A percentile compares a stretch with the other conserved stretches of the same genome.
Evolutionary conservation across 2,329 filamentous ascomycete species (phyloP).

Genomic region (Colletotrichum melonis): DNA sequence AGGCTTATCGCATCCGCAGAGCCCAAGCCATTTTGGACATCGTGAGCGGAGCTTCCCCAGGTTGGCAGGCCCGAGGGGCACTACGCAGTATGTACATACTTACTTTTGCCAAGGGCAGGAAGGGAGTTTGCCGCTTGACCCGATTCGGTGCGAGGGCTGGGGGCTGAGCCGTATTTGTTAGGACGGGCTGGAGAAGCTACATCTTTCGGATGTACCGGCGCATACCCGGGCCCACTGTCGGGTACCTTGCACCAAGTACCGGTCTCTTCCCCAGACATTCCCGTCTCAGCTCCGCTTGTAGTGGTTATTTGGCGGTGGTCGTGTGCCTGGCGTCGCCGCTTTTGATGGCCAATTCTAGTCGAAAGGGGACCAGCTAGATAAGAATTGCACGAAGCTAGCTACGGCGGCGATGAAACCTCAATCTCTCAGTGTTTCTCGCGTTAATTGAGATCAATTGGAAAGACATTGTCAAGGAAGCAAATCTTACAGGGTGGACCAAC

Average conservation of each 20-base stretch:
- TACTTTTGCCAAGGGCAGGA: neutral
- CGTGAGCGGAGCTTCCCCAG: neutral
- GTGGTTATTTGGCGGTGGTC: neutral
- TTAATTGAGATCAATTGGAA: neutral
- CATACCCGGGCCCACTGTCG: slow-evolving; percentile 7
- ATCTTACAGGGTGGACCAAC: neutral
- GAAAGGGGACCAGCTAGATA: neutral
- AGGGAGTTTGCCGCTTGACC: slow-evolving; percentile 13
- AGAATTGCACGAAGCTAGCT: too few relatives aligned
- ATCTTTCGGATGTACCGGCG: slow-evolving; percentile 8
- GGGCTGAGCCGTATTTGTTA: neutral
- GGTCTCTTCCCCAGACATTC: neutral
- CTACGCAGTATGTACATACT: too few relatives aligned
- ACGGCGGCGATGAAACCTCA: neutral
- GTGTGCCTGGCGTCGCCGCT: neutral
- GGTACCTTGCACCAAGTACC: slow-evolving; percentile 4
- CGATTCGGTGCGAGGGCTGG: slow-evolving; percentile 13
- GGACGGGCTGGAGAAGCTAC: neutral
- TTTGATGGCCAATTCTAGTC: neutral
- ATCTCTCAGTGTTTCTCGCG: neutral
- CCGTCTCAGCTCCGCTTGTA: neutral
- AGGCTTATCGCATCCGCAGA: neutral
- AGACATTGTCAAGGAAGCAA: neutral
- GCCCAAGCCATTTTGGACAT: neutral
- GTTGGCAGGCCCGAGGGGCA: neutral